phyloP scores from a whole-genome alignment of 2,329 filamentous ascomycete species.

The Alternaria sp. region DNA sequence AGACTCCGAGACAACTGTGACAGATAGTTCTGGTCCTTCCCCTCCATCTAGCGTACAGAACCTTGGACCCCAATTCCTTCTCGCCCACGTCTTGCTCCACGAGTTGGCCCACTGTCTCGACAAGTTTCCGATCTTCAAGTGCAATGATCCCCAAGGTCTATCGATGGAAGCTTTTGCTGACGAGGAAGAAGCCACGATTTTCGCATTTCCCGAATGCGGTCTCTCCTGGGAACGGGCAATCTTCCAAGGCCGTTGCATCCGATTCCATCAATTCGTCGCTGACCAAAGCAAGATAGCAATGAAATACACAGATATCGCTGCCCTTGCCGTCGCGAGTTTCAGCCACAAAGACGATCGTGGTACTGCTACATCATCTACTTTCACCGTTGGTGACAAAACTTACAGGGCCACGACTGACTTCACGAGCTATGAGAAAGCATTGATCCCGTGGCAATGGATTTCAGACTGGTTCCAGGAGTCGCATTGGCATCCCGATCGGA shows the following conservation, averaged over 20 bases:
- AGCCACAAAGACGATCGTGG: not conserved
- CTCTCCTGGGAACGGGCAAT: not conserved
- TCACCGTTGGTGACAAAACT: not conserved
- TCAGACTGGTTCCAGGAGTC: not conserved
- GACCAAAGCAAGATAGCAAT: not conserved
- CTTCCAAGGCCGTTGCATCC: not conserved
- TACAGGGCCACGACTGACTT: not conserved
- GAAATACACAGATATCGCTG: not conserved
- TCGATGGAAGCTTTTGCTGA: not conserved
- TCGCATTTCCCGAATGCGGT: not conserved
- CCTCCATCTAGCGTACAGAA: not conserved
- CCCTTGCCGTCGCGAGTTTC: no score
- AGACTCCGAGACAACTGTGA: no score
- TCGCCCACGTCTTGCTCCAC: not conserved
- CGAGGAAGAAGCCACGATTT: not conserved
- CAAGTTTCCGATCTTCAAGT: not conserved
- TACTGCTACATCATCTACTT: not conserved
- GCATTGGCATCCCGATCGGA: not conserved
- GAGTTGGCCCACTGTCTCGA: not conserved
- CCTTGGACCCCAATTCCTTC: not conserved
- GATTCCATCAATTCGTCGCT: not conserved
- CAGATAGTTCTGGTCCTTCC: no score
- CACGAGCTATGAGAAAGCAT: not conserved
- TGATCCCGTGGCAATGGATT: not conserved
- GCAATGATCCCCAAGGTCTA: not conserved